phyloP scores from a whole-genome alignment of 495 filamentous ascomycete genomes.

The Sordaria brevicollis region DNA sequence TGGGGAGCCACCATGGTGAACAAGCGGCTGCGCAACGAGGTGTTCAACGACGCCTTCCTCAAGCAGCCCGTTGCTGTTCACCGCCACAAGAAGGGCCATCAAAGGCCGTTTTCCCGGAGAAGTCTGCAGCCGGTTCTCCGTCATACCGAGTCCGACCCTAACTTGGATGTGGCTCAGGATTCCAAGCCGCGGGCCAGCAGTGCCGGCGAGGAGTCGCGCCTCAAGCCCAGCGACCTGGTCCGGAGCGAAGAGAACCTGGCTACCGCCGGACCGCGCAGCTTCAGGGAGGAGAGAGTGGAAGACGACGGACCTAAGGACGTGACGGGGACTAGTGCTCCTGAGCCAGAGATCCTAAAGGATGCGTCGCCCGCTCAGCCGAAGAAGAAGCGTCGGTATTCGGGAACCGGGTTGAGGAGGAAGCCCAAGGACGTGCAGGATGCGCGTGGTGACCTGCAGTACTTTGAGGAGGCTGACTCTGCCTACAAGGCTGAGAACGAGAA shows the following conservation, averaged over 20 bases:
- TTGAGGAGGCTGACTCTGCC: slow-evolving; percentile 63
- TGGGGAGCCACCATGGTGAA: slow-evolving; percentile 98
- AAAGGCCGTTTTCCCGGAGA: slow-evolving; percentile 43
- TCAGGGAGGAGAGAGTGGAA: not conserved
- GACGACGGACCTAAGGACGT: slow-evolving; percentile 32
- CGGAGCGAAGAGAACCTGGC: slow-evolving; percentile 25
- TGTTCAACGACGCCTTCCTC: slow-evolving; percentile 87
- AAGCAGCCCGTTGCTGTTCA: slow-evolving; percentile 61
- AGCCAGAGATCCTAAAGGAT: slow-evolving; percentile 36
- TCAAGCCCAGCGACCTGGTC: slow-evolving; percentile 4
- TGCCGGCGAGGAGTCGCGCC: slow-evolving; percentile 1
- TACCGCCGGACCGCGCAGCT: not conserved
- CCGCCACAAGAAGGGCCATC: slow-evolving; percentile 50
- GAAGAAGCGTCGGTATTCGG: slow-evolving; percentile 63
- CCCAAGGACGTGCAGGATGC: slow-evolving; percentile 52
- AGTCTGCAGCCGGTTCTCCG: slow-evolving; percentile 28
- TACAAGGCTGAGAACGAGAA: slow-evolving; percentile 69
- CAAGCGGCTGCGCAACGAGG: slow-evolving; percentile 75
- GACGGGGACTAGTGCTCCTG: slow-evolving; percentile 45
- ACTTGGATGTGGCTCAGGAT: slow-evolving; percentile 9
- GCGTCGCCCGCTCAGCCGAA: slow-evolving; percentile 21
- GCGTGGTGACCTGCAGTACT: slow-evolving; percentile 66
- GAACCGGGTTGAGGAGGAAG: slow-evolving; percentile 61
- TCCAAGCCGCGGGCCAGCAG: not conserved
- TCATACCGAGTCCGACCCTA: slow-evolving; percentile 23